Evolutionary conservation across 108 stramenopile species (phyloP).

Genomic region (Mediolabrus comicus): DNA sequence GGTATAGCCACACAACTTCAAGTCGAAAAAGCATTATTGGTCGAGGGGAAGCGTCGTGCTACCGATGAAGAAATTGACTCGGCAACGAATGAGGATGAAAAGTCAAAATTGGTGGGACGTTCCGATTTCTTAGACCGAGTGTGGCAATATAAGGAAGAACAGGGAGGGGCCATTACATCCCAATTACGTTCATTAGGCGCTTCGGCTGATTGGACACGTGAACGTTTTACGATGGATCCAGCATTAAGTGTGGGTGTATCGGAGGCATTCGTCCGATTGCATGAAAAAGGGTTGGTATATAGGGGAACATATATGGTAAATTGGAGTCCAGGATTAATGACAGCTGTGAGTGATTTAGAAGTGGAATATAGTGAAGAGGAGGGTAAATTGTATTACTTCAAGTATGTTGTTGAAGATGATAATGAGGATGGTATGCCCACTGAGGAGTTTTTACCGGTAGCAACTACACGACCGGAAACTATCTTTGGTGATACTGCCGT

Average conservation of each 20-base stretch:
- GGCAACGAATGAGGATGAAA: conserved; percentile 60
- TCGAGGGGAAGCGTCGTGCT: conserved; percentile 66
- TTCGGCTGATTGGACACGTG: conserved; percentile 96
- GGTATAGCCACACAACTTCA: conserved; percentile 99
- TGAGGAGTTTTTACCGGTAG: conserved; percentile 87
- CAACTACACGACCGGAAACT: conserved; percentile 95
- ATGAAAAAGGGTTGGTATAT: conserved; percentile 95
- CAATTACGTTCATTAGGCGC: conserved; percentile 96
- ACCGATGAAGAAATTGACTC: conserved; percentile 26
- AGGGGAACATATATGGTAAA: conserved; percentile 97
- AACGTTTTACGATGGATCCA: conserved; percentile 97
- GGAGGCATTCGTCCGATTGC: conserved; percentile 94
- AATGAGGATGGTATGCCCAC: conserved; percentile 37
- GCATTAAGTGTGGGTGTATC: conserved; percentile 83
- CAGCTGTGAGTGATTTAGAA: conserved; percentile 97
- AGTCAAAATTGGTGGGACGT: conserved; percentile 63
- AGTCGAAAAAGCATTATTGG: conserved; percentile 86
- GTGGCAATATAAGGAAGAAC: conserved; percentile 93
- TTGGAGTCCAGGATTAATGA: conserved; percentile 97
- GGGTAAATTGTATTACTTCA: conserved; percentile 96
- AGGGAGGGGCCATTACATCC: conserved; percentile 92
- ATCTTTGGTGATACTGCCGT: conserved; percentile 96
- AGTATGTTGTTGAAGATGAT: conserved; percentile 84
- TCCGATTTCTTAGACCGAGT: conserved; percentile 87
- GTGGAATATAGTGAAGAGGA: conserved; percentile 92